Base-by-base conservation (phyloP, 306 rosid species). In the Lotus japonicus region DNA sequence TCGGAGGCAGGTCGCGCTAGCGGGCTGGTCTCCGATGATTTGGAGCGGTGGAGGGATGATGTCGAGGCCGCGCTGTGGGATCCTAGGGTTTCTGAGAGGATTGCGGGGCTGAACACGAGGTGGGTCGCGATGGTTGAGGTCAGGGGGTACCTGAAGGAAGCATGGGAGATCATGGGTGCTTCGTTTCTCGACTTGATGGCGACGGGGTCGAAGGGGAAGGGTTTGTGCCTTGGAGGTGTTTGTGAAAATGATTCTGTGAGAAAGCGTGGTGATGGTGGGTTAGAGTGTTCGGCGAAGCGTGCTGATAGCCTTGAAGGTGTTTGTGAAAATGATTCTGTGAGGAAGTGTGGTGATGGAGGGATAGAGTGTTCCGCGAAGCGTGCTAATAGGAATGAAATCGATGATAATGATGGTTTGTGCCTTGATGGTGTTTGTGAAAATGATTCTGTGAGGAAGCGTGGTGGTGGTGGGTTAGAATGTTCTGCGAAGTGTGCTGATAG, bases 11-110 rank as follows among this genome's bases (percentile, higher is more conserved):
- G 36, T 6, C 26, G 64, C n/a, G 21, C 76, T 50, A 66, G 81
- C 9, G 33, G 31, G 70, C 44, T 90, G 49, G 18, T 84, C 12
- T 44, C 85, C 0, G 71, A 13, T 0, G 96, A 86, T 70, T 66
- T 88, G 77, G 36, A 11, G 17, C 66, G n/a, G 44, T 77, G 86
- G 81, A 53, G 79, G 51, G 81, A 81, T 0, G 82, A 82, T 19
- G 17, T 90, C 2, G 96, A 90, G 79, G 81, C 72, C 16, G 95
- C 96, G 15, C 21, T 88, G 17, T 78, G 70, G 81, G 85, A 94
- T 15, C 19, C 28, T 14, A 66, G 38, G 50, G 81, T 71, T 61
- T 46, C 82, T 7, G 75, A 64, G 85, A 88, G 66, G 77, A 46
- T 94, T 6, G 55, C 51, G 26, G 53, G 18, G 4, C 31, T 82